Evolutionary conservation across 1,284 basidiomycete species (phyloP).

Genomic region (Amylostereum areolatum): DNA sequence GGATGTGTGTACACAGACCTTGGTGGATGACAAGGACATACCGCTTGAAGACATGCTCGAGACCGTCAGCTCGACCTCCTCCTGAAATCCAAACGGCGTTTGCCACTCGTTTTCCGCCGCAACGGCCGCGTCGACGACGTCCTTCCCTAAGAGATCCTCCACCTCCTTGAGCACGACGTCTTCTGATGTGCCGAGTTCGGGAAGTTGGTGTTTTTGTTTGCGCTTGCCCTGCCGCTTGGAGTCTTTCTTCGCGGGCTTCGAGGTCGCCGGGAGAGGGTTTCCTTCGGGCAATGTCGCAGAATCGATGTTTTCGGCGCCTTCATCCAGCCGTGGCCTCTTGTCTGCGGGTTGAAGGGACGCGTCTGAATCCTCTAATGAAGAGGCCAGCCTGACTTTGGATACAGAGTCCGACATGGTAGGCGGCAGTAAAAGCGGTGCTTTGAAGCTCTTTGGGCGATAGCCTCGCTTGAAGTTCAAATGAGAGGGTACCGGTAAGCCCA

Average conservation of each 20-base stretch:
- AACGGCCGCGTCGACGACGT: conserved; percentile 46
- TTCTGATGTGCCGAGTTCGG: conserved; percentile 64
- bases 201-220: conserved; percentile 25
- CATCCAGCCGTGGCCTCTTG: no score
- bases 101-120: conserved; percentile 47
- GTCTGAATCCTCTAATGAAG: no score
- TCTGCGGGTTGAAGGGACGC: no score
- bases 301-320: no score
- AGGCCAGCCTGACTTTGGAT: no score
- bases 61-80: conserved; percentile 66
- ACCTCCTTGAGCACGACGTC: conserved; percentile 78
- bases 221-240: conserved; percentile 15
- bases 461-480: no score
- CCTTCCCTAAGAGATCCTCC: conserved; percentile 57
- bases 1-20: not conserved
- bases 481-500: no score
- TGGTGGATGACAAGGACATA: conserved; percentile 25
- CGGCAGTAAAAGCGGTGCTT: no score
- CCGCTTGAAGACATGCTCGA: conserved; percentile 61
- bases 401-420: no score
- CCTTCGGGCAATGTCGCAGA: no score
- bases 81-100: conserved; percentile 52
- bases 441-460: no score
- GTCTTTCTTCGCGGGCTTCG: not conserved
- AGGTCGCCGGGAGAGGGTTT: no score